Base-by-base conservation (phyloP, 2,329 filamentous ascomycete species). In the Ramularia endophylla region DNA sequence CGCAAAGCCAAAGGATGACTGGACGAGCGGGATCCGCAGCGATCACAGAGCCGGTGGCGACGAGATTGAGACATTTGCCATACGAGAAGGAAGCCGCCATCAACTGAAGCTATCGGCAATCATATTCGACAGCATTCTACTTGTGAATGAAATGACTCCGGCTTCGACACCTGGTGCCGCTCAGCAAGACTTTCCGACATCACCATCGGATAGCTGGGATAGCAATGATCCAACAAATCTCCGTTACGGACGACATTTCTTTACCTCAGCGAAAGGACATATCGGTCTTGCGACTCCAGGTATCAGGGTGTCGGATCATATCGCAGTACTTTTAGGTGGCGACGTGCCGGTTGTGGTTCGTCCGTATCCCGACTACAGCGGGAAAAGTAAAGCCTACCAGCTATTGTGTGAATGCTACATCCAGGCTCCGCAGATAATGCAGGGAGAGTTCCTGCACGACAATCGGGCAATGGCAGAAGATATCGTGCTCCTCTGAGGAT, bases 321-420 rank as follows among this genome's bases (percentile, higher is more conserved):
- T 56, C 12, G 57, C 52, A 2, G 43, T 59, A 2, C 18, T 59
- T 8, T 36, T 58, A 2, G 55, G 56, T 8, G 56, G 54, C 2
- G 58, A 60, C 38, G 57, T 59, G 6, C 58, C 57, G 5, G 47
- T 59, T 13, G 41, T 58, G 2, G 40, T 60, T n/a, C 54, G 57
- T 12, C 51, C 37, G n/a, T 32, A 18, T 34, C 36, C 30, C 5
- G 40, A 47, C 20, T 17, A 38, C 17, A 44, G 45, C 29, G 39
- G 36, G 16, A 48, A 47, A 20, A 33, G 41, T 8, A 51, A 44
- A 30, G 43, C 47, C 5, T 59, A 48, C 39, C 39, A 40, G n/a
- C 39, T 60, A 30, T 44, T 60, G 6, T 60, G 57, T 20, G 57
- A 58, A 36, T 55, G 52, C 38, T 59, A 55, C 27, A 44, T 58